Base-by-base conservation (phyloP, 371 early-diverging fungal species). In the Mucor ambiguus region DNA sequence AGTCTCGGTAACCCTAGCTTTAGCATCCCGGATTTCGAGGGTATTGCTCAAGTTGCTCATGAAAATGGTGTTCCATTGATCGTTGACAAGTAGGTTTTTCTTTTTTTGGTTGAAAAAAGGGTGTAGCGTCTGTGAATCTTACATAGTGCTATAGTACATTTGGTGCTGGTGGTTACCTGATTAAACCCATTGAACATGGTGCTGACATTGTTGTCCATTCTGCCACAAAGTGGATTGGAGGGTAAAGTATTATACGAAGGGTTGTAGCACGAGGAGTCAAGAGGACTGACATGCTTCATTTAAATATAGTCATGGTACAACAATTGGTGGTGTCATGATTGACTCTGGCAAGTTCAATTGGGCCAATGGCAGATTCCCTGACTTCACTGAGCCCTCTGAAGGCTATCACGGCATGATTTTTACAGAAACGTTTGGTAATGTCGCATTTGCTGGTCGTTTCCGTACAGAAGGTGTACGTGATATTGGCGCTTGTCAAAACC, bases 121-220 rank as follows among this genome's bases (percentile, higher is more conserved):
- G 10, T 8, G 35, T 1, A 33, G 8, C 5, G 5, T 10, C 35
- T 4, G 35, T 33, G 9, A 33, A 33, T 1, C 8, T 33, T 33
- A 33, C 10, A 10, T 7, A 9, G 4, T 33, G 35, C 10, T 6
- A 33, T 84, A 96, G 96, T 83, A 96, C 96, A 1, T 95, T 95
- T 71, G 96, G 95, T 67, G 90, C 92, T 64, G 95, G 92, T 60
- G 96, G 95, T 22, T 95, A 92, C 76, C 79, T 95, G 44, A 80
- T 84, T 33, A 85, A 82, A 18, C 96, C 96, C n/a, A 89, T 96
- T 68, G 90, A 92, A 24, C 89, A 94, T 74, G 95, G 95, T 60
- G 96, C 96, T 26, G 95, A 96, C 77, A 95, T 96, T 72, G 89
- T 96, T 58, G 89, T 92, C 14, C 91, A 90, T 60, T 93, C 93